Conservation (phyloP, 768 basidiomycete species). For the Clitopilus hobsonii region DNA sequence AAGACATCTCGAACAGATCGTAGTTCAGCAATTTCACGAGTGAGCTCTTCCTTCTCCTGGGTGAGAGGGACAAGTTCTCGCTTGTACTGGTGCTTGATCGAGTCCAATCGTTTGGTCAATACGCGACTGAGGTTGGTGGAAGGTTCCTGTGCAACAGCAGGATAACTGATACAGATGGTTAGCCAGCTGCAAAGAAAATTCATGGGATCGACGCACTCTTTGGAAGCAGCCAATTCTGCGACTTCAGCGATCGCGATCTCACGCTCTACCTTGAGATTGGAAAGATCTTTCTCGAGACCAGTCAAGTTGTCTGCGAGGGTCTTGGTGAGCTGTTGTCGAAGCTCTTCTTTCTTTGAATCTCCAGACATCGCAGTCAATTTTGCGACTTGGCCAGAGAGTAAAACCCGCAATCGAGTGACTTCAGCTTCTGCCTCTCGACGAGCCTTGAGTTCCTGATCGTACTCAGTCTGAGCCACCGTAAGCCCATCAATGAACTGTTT, state of each 20-base stretch:
- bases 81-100: slow-evolving; percentile 82
- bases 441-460: slow-evolving; percentile 84
- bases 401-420: slow-evolving; percentile 76
- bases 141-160: slow-evolving; percentile 28
- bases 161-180: slow-evolving; percentile 16
- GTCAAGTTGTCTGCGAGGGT: slow-evolving; percentile 75
- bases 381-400: slow-evolving; percentile 87
- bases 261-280: slow-evolving; percentile 82
- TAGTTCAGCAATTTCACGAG: slow-evolving; percentile 82
- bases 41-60: slow-evolving; percentile 72
- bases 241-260: slow-evolving; percentile 92
- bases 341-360: slow-evolving; percentile 72
- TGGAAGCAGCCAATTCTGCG: slow-evolving; percentile 77
- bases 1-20: slow-evolving; percentile 81
- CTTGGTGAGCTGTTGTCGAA: slow-evolving; percentile 72
- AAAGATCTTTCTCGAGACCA: slow-evolving; percentile 80
- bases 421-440: slow-evolving; percentile 91
- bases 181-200: slow-evolving; percentile 2
- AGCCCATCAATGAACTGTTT: slow-evolving; percentile 91
- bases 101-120: slow-evolving; percentile 81
- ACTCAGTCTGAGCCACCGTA: slow-evolving; percentile 89
- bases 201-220: slow-evolving; percentile 45
- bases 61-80: slow-evolving; percentile 82
- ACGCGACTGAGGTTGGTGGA: slow-evolving; percentile 57
- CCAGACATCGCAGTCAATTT: slow-evolving; percentile 81